Conservation (phyloP, 83 land plant genomes). For the Thuja plicata region DNA sequence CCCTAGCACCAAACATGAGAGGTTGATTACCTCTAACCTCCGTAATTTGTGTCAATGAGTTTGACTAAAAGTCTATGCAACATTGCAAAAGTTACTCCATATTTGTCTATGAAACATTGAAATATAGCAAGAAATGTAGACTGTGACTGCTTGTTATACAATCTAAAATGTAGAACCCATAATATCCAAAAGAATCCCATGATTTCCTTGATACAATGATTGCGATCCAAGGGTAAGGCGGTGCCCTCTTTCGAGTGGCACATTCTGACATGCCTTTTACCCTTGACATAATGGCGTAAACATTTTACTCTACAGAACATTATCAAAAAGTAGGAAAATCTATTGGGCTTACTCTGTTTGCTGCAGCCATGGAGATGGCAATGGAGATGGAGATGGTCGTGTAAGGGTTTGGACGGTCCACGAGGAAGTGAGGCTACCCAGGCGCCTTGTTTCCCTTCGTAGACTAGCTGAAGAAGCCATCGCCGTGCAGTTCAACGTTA, state of each 20-base stretch:
- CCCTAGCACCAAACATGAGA: background rate
- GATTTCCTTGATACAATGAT: background rate
- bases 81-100: too few relatives aligned
- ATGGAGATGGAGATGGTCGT: background rate
- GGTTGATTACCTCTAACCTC: background rate
- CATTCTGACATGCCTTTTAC: background rate
- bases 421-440: conserved; percentile 1
- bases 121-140: background rate
- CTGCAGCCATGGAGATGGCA: background rate
- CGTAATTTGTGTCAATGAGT: too few relatives aligned
- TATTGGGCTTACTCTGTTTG: conserved; percentile 1
- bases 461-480: background rate
- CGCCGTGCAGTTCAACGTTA: background rate
- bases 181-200: background rate
- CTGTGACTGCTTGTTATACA: background rate
- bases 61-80: too few relatives aligned
- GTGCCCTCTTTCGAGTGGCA: background rate
- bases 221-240: background rate
- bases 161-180: background rate
- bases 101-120: background rate
- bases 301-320: background rate
- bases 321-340: background rate
- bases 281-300: background rate
- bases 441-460: background rate
- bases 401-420: background rate